Evolutionary conservation across 441 rosid genomes (phyloP), one percentile per base, ranked within the genome.

Genomic region (Gossypium davidsonii): DNA sequence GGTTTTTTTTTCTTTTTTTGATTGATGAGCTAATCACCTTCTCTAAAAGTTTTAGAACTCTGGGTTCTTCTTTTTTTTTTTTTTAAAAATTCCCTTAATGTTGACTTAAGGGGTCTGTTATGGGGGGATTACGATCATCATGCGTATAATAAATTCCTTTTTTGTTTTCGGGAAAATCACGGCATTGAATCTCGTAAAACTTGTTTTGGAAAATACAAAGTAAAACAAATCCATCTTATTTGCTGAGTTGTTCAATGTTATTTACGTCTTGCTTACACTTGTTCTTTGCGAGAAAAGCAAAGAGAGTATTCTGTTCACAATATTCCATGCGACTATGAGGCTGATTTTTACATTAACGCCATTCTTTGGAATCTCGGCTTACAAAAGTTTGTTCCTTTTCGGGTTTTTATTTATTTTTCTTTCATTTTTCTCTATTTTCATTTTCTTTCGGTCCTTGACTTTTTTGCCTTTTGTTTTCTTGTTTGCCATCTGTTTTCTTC

Each of bases 101-200:
- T 56, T 17, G 39, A 6, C 39, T 34, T 34, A 34, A 34, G 39
- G 39, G 39, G 31, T 23, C 42, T 48, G 5, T 66, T 4, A n/a
- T 58, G 65, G 9, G 17, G 72, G 23, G 26, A 9, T 57, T 20
- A 34, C 4, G 18, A 15, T 42, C 34, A 66, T n/a, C 71, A 48
- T 48, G 2, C 26, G 34, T 21, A 44, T 44, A n/a, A 6, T 28
- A n/a, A 31, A 60, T 28, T 14, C 12, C 11, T 25, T 70, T 31
- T 58, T 51, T 23, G n/a, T 68, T 14, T 34, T 6, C 8, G 37
- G 53, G 11, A 53, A 66, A 64, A 26, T 6, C 44, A 49, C 64
- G 63, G 12, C 77, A 75, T 78, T 81, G 76, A 73, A 68, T 72
- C 67, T 75, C 72, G 73, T 34, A 58, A 39, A 0, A 9, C 70